Base-by-base conservation (phyloP, 2,329 filamentous ascomycete species). In the Coniochaeta ligniaria region DNA sequence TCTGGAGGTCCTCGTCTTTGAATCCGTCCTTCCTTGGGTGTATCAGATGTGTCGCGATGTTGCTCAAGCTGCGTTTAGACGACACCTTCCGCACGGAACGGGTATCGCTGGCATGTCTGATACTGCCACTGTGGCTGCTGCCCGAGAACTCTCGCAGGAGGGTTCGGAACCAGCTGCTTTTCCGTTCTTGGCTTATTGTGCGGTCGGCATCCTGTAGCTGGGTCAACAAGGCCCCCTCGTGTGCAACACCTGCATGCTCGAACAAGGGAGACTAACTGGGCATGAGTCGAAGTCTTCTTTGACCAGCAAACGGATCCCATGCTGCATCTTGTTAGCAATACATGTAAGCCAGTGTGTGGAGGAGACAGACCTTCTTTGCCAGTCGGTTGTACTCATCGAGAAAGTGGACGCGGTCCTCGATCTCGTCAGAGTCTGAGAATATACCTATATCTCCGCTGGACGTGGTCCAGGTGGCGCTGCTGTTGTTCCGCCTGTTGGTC, bases 381-480 rank as follows among this genome's bases (percentile, higher is more conserved):
- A 88, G 69, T 5, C 77, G 74, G 68, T 88, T 88, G 70, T 87
- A 89, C 65, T 86, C 82, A 8, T 78, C 66, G 6, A 87, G 69
- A 67, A 83, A 84, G 2, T 72, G 66, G 1, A 72, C 69, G 33
- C 83, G 76, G 59, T 81, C 76, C 38, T 80, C 77, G 17, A 79
- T 69, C 33, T 80, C 79, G 45, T 83, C 82, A 4, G 73, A 73
- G 59, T 84, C 81, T 22, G 75, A 78, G 35, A 78, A 67, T 17
- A 78, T 67, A 2, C 75, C 79, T 20, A 76, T 66, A 35, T 82
- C 82, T 43, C 78, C 80, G 60, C 79, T 83, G 47, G 80, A 82
- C 20, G 82, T 81, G 0, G 81, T 80, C 84, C 84, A 87, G 3
- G 82, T 85, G 47, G 77, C 79, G 67, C 80, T 85, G 63, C 74